These are phyloP conservation scores for Lenzites betulinus DNA, from an alignment of 768 basidiomycete genomes.

Conservation along the genomic window DNA sequence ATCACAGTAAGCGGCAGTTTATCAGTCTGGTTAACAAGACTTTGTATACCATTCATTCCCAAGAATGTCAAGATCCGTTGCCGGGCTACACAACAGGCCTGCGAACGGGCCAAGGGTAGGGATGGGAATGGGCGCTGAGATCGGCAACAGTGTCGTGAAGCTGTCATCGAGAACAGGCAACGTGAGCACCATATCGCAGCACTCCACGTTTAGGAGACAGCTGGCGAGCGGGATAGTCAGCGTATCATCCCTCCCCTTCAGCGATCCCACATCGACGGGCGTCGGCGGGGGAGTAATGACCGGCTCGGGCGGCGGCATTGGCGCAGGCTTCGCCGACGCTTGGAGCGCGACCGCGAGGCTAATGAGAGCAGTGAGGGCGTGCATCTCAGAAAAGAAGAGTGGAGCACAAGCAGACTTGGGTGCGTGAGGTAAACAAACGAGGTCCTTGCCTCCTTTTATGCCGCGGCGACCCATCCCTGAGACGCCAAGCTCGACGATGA, in stretches of 20 bases:
- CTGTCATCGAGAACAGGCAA: constrained; percentile 5
- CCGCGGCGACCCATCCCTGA: neutral
- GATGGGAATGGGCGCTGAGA: constrained; percentile 10
- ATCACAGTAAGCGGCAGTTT: neutral
- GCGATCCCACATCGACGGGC: neutral
- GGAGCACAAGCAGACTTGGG: neutral
- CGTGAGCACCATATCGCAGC: constrained; percentile 9
- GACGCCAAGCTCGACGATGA: neutral
- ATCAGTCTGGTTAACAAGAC: neutral
- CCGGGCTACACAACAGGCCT: constrained; percentile 4
- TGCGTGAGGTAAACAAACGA: neutral
- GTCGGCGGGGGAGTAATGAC: constrained; percentile 4
- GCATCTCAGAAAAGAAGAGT: neutral
- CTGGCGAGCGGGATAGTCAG: neutral
- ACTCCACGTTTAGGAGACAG: constrained; percentile 3
- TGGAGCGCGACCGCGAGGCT: neutral
- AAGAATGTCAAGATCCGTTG: neutral
- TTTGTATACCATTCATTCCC: constrained; percentile 11
- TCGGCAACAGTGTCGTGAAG: constrained; percentile 5
- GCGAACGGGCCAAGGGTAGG: constrained; percentile 17
- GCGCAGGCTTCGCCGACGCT: neutral
- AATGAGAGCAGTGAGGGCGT: neutral
- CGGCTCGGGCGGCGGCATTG: neutral
- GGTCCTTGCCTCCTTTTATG: neutral
- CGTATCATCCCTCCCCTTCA: neutral